Base-by-base conservation (phyloP, 108 stramenopile species). In the Nitzschia sp. region DNA sequence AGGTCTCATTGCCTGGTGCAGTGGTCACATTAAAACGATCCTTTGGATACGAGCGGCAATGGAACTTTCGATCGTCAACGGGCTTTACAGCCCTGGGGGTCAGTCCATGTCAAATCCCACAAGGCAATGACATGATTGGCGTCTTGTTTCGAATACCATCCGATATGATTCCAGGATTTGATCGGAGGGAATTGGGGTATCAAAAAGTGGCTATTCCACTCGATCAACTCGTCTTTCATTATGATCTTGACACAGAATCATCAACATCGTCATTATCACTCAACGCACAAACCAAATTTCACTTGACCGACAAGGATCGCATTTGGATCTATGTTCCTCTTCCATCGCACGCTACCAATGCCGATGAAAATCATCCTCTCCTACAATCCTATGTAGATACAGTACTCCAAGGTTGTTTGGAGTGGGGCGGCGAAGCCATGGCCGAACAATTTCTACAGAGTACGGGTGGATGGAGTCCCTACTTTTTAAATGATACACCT, bases 371-470 rank as follows among this genome's bases (percentile, higher is more conserved):
- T 60, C 83, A 90, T 54, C 88, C 85, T 0, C 48, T 87, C 11
- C 49, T 89, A 3, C 88, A 86, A 72, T 82, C 83, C 21, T 89
- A 89, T 53, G 88, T 89, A 21, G 88, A 89, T 46, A 89, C 85
- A 0, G 85, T 89, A 36, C 59, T 89, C 19, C 88, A 86, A 42
- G 88, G 88, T 1, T 89, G 88, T 64, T 58, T 89, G 23, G 81
- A 85, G 62, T 88, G 87, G 87, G 87, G 87, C n/a, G 87, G 87
- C 1, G 74, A 74, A 36, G 25, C 25, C 26, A 83, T 88, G 84
- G 87, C 82, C n/a, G 76, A 80, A 34, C 19, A 74, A 51, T 88
- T 88, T 53, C 57, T 88, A 2, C 24, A 65, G 4, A 84, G 77
- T 3, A 88, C 87, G 1, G 82, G 71, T 6, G 77, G 84, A 45